phyloP scores from a whole-genome alignment of 2,329 filamentous ascomycete species.

The Botrytis pseudocinerea region DNA sequence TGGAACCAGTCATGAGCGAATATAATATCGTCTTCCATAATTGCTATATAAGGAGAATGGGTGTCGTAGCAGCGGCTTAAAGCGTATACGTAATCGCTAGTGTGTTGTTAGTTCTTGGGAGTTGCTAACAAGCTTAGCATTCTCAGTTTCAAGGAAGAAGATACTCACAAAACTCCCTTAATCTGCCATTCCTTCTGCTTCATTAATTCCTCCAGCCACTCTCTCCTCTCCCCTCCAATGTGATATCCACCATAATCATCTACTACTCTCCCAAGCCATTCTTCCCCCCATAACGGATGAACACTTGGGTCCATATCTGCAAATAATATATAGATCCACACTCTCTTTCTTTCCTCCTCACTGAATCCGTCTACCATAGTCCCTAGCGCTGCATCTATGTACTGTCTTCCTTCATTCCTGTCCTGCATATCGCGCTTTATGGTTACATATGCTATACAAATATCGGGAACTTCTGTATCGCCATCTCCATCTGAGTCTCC shows the following conservation, averaged over 20 bases:
- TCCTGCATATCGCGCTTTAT: conserved; percentile 21
- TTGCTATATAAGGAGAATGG: conserved; percentile 39
- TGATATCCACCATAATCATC: conserved; percentile 18
- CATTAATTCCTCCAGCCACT: not conserved
- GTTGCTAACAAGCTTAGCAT: not conserved
- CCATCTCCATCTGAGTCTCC: conserved; percentile 4
- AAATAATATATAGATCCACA: conserved; percentile 9
- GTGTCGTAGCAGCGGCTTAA: conserved; percentile 38
- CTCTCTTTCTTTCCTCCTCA: conserved; percentile 28
- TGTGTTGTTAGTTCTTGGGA: not conserved
- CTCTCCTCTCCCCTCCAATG: not conserved
- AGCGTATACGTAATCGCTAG: conserved; percentile 40
- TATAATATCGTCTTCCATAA: conserved; percentile 45
- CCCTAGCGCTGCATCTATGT: conserved; percentile 30
- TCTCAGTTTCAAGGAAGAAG: no score
- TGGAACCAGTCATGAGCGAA: conserved; percentile 43
- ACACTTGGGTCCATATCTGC: conserved; percentile 7
- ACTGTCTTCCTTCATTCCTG: conserved; percentile 27
- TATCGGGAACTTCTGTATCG: conserved; percentile 19
- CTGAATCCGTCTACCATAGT: conserved; percentile 33
- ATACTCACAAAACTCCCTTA: conserved; percentile 13
- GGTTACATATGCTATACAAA: conserved; percentile 28
- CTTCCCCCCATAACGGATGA: conserved; percentile 14
- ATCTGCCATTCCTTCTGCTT: conserved; percentile 13
- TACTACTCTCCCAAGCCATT: conserved; percentile 1